Conservation (phyloP, 1,284 basidiomycete species). For the Apiotrichum mycotoxinovorans region DNA sequence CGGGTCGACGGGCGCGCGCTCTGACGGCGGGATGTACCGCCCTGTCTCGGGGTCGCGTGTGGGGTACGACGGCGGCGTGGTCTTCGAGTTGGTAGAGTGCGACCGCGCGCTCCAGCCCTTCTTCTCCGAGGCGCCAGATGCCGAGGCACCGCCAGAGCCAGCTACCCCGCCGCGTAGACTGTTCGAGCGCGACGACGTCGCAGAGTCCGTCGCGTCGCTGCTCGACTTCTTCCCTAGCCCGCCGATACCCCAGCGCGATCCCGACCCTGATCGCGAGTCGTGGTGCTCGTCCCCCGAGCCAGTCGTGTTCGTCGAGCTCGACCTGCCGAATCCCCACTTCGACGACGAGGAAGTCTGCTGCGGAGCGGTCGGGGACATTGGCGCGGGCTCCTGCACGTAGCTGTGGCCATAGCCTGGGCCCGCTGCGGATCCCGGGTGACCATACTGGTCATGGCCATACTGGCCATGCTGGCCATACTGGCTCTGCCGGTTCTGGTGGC, state of each 20-base stretch:
- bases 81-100: too few species aligned
- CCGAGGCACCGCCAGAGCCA: neutral
- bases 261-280: neutral
- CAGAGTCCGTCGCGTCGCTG: neutral
- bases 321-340: neutral
- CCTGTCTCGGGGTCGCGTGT: neutral
- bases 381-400: neutral
- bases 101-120: neutral
- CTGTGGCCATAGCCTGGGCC: neutral
- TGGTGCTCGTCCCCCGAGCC: neutral
- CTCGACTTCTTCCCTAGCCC: neutral
- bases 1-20: slow-evolving; percentile 9
- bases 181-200: neutral
- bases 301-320: neutral
- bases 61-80: neutral
- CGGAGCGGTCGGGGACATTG: too few species aligned
- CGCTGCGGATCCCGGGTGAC: neutral
- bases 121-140: neutral
- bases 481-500: neutral
- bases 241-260: neutral
- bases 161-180: neutral
- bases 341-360: neutral
- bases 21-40: slow-evolving; percentile 17
- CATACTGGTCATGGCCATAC: too few species aligned
- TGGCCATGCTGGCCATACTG: too few species aligned